These are phyloP conservation scores for Chalciporus sphaerocephalus DNA, from an alignment of 768 basidiomycete genomes.

Conservation along the genomic window DNA sequence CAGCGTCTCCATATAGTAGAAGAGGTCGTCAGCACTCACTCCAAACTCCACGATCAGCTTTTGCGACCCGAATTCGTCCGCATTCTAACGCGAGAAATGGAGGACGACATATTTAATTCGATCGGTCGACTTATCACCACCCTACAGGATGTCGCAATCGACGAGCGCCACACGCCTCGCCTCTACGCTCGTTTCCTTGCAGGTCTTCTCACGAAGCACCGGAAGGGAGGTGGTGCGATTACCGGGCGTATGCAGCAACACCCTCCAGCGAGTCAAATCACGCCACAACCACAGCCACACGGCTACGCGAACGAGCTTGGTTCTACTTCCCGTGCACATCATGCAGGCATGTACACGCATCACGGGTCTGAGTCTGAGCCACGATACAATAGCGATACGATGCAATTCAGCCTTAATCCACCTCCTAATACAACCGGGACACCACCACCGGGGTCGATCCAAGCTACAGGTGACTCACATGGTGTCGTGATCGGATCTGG, in stretches of 20 bases:
- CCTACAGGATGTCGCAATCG: conserved; percentile 70
- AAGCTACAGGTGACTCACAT: conserved; percentile 30
- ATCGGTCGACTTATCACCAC: conserved; percentile 72
- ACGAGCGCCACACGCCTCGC: conserved; percentile 76
- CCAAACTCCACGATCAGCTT: conserved; percentile 44
- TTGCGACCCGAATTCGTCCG: conserved; percentile 71
- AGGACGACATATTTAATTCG: conserved; percentile 65
- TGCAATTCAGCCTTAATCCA: conserved; percentile 25
- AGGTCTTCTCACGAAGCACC: conserved; percentile 62
- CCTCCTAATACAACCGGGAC: neutral
- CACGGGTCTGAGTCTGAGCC: conserved; percentile 15
- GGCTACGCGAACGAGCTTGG: conserved; percentile 25
- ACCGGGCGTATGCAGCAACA: conserved; percentile 50
- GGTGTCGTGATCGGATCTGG: neutral
- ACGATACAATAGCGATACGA: conserved; percentile 27
- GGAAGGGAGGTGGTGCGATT: conserved; percentile 57
- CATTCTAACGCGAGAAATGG: conserved; percentile 53
- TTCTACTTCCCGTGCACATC: conserved; percentile 24
- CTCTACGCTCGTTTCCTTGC: conserved; percentile 78
- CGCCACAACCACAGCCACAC: conserved; percentile 10
- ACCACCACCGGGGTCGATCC: neutral
- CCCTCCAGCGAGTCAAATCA: conserved; percentile 41
- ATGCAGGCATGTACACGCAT: conserved; percentile 12
- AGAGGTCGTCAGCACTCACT: neutral
- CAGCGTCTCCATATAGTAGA: conserved; percentile 4